phyloP scores from a whole-genome alignment of 2,329 filamentous ascomycete genomes.

The Neurospora crassa region DNA sequence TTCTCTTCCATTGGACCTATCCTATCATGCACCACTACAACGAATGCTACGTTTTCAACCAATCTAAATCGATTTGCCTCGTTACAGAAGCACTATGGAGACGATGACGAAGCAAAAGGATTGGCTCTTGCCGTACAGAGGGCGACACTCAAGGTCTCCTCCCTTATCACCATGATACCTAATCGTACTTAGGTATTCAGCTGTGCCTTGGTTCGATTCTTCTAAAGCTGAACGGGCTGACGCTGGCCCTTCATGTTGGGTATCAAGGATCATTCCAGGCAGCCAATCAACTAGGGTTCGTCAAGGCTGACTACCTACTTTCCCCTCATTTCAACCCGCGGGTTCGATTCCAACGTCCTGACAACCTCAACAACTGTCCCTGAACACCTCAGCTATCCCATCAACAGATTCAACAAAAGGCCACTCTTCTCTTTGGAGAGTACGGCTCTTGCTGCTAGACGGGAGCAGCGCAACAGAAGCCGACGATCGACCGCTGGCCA shows the following conservation, averaged over 20 bases:
- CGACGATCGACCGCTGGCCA: not conserved
- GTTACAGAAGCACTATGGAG: not conserved
- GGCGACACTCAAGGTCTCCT: not conserved
- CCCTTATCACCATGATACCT: not conserved
- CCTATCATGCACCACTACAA: not conserved
- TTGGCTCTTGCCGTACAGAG: not conserved
- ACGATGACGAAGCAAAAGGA: not conserved
- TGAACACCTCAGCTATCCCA: not conserved
- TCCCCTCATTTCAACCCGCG: not conserved
- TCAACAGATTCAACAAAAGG: not conserved
- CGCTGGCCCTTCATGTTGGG: not conserved
- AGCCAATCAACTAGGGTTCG: not conserved
- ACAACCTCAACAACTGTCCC: not conserved
- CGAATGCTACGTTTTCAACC: not conserved
- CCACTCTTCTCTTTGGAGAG: not conserved
- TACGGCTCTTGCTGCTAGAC: not conserved
- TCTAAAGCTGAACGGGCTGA: not conserved
- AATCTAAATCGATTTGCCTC: not conserved
- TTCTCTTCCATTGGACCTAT: not conserved
- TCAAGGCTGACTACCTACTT: not conserved
- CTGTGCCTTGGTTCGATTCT: not conserved
- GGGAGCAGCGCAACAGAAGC: not conserved
- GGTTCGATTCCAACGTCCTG: not conserved
- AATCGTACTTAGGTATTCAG: not conserved
- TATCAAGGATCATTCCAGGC: not conserved